A percentile compares a stretch with the other conserved stretches of the same genome.
These are phyloP conservation scores for Straminergon stramineum DNA, from an alignment of 225 moss, liverwort and hornwort species.

Conservation along the genomic window DNA sequence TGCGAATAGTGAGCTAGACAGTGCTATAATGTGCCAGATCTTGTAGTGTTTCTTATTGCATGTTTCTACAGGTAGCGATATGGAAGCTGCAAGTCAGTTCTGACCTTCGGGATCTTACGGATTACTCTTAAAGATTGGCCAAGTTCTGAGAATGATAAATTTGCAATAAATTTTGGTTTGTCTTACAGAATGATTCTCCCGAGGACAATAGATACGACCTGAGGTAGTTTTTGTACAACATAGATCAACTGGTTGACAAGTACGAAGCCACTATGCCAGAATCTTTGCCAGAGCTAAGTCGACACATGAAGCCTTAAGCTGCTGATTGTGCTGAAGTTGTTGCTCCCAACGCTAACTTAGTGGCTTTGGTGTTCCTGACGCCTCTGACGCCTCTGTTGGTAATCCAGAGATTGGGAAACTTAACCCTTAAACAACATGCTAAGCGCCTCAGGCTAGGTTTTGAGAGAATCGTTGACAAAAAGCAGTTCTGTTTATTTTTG, in stretches of 20 bases:
- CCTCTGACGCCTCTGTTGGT: neutral
- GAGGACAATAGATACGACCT: neutral
- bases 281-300: neutral
- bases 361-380: neutral
- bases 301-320: neutral
- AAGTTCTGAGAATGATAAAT: neutral
- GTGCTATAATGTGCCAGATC: neutral
- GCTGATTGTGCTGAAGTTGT: neutral
- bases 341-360: neutral
- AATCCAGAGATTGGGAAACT: too few relatives aligned
- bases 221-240: slow-evolving; percentile 40
- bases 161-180: neutral
- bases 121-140: neutral
- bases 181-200: neutral
- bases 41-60: neutral
- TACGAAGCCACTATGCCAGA: neutral
- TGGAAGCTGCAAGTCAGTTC: neutral
- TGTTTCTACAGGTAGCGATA: neutral
- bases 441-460: too few relatives aligned
- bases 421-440: neutral
- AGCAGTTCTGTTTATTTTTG: too few relatives aligned
- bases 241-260: slow-evolving; percentile 41
- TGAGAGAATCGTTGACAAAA: too few relatives aligned
- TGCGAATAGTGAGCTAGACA: neutral
- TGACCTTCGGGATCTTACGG: neutral